phyloP scores from a whole-genome alignment of 441 rosid genomes.

The Cnidoscolus chayamansa region DNA sequence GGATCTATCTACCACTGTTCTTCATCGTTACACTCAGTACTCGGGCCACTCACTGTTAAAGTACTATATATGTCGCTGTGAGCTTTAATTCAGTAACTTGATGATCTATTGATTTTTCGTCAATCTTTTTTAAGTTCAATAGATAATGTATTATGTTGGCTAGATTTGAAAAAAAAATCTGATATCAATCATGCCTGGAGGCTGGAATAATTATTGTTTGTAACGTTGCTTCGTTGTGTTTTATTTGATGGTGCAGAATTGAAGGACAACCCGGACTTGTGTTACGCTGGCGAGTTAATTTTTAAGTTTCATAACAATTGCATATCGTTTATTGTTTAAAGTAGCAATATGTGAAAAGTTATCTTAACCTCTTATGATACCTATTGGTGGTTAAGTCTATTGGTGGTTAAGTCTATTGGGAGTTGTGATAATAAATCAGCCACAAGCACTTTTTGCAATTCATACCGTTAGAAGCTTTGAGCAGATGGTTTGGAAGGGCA shows the following conservation, averaged over 20 bases:
- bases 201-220: background rate
- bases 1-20: constrained; percentile 99
- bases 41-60: constrained; percentile 83
- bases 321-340: background rate
- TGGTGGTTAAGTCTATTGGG: too few relatives aligned
- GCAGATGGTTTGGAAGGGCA: background rate
- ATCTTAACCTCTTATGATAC: background rate
- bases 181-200: background rate
- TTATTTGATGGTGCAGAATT: constrained; percentile 45
- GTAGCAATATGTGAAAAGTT: background rate
- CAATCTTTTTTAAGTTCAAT: background rate
- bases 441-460: background rate
- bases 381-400: too few relatives aligned
- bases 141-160: background rate
- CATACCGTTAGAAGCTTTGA: background rate
- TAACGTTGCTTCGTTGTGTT: too few relatives aligned
- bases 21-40: constrained; percentile 68
- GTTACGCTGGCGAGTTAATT: constrained; percentile 54
- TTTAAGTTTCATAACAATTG: background rate
- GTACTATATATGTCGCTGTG: constrained; percentile 25
- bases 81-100: background rate
- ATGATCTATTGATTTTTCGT: background rate
- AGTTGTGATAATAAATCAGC: background rate
- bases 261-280: constrained; percentile 75
- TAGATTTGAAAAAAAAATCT: background rate